Evolutionary conservation across 2,329 filamentous ascomycete species (phyloP).

Genomic region (Paramyrothecium roridum): DNA sequence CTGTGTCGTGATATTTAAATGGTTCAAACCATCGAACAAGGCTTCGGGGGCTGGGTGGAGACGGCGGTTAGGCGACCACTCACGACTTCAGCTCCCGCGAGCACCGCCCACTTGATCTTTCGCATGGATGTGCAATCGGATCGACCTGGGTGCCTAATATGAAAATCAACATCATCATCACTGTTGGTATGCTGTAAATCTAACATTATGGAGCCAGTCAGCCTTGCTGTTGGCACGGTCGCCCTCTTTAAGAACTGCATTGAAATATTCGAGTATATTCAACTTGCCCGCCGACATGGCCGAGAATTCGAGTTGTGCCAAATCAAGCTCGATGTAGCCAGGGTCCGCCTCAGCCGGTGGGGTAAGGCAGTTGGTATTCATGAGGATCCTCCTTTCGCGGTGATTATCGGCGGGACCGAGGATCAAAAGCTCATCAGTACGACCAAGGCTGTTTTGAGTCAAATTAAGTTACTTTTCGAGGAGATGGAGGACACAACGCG

Average conservation of each 20-base stretch:
- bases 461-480: slow-evolving; percentile 21
- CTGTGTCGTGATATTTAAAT: too few relatives aligned
- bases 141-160: too few relatives aligned
- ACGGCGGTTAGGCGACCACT: not conserved
- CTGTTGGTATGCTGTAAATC: too few relatives aligned
- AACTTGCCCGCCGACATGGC: slow-evolving; percentile 30
- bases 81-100: slow-evolving; percentile 10
- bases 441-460: slow-evolving; percentile 15
- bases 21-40: too few relatives aligned
- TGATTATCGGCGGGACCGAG: not conserved
- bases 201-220: too few relatives aligned
- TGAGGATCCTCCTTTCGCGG: slow-evolving; percentile 17
- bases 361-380: slow-evolving; percentile 27
- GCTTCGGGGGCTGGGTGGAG: not conserved
- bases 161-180: not conserved
- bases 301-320: slow-evolving; percentile 27
- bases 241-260: slow-evolving; percentile 33
- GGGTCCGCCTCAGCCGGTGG: slow-evolving; percentile 28
- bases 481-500: slow-evolving; percentile 14
- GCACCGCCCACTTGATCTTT: slow-evolving; percentile 12
- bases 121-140: not conserved
- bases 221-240: slow-evolving; percentile 29
- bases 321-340: slow-evolving; percentile 26
- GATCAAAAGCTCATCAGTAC: slow-evolving; percentile 6
- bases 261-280: slow-evolving; percentile 35